phyloP scores from a whole-genome alignment of 2,329 filamentous ascomycete species.

The Phialocephala subalpina region DNA sequence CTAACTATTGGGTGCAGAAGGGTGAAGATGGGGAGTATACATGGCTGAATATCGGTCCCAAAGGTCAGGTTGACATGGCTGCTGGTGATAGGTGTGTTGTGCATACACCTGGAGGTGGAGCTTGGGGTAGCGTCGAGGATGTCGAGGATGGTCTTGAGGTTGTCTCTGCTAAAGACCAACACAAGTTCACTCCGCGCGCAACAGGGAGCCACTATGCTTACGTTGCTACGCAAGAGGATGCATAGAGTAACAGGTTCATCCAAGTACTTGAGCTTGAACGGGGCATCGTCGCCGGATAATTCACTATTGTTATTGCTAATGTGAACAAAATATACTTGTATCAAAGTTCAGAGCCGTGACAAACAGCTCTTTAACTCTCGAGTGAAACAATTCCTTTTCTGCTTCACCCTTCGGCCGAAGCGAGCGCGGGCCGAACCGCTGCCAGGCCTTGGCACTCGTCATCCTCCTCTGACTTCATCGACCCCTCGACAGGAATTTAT shows the following conservation, averaged over 20 bases:
- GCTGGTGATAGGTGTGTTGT: conserved; percentile 2
- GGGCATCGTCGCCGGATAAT: not conserved
- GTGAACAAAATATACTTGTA: not conserved
- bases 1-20: conserved; percentile 14
- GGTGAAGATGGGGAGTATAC: not conserved
- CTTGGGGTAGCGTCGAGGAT: conserved; percentile 49
- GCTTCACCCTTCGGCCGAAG: not conserved
- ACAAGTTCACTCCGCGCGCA: not conserved
- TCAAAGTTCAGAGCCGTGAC: not conserved
- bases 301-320: not conserved
- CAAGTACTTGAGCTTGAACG: not conserved
- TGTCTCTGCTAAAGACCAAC: not conserved
- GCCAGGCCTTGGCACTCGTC: not conserved
- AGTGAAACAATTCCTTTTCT: not conserved
- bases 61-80: not conserved
- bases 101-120: not conserved
- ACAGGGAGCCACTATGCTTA: not conserved
- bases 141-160: not conserved
- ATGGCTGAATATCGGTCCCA: not conserved
- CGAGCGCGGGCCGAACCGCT: not conserved
- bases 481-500: not conserved
- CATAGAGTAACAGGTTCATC: not conserved
- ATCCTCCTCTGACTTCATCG: not conserved
- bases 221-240: not conserved
- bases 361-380: not conserved